Base-by-base conservation (phyloP, 495 filamentous ascomycete species). In the Friedmanniomyces simplex region DNA sequence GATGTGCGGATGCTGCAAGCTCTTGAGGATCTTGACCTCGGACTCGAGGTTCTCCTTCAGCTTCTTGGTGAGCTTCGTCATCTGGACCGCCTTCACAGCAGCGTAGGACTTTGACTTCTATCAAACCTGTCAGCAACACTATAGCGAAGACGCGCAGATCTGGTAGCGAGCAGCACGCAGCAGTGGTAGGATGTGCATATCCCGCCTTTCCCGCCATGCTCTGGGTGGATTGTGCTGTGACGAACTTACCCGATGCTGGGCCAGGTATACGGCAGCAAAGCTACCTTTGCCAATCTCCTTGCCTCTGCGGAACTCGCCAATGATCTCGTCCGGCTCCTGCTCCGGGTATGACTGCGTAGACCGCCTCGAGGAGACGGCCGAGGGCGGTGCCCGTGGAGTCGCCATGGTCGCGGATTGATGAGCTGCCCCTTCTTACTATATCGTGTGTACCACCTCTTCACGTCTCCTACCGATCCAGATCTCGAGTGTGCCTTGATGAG, bases 31-130 rank as follows among this genome's bases (percentile, higher is more conserved):
- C 59, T 90, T 76, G 67, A 98, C 96, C 74, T 98, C 93, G 64
- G 85, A 84, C 60, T 89, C 88, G 32, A 98, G 84, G 69, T 96
- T 97, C 13, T 96, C 89, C 72, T 91, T 94, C 46, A 98, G 78
- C 77, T 96, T 96, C 75, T 84, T 87, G 75, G 93, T 95, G 32
- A 98, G 77, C 66, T 91, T 93, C 50, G 75, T 77, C 36, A 93
- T 78, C 65, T 94, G 86, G 67, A 98, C 93, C 22, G 90, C 94
- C 71, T 98, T 98, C 79, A 98, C 88, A 52, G 93, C 93, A 22
- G 95, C 94, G 46, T 81, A 74, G 71, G 76, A 82, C 72, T 85
- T 69, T 68, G 77, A 77, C 76, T 80, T 67, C 63, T 59, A 59
- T 39, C 62, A 11, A 32, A 34, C 3, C 21, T 34, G 24, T 50